Evolutionary conservation across 1,284 basidiomycete genomes (phyloP), one percentile per base, ranked within the genome.

Genomic region (Ustilago nuda): DNA sequence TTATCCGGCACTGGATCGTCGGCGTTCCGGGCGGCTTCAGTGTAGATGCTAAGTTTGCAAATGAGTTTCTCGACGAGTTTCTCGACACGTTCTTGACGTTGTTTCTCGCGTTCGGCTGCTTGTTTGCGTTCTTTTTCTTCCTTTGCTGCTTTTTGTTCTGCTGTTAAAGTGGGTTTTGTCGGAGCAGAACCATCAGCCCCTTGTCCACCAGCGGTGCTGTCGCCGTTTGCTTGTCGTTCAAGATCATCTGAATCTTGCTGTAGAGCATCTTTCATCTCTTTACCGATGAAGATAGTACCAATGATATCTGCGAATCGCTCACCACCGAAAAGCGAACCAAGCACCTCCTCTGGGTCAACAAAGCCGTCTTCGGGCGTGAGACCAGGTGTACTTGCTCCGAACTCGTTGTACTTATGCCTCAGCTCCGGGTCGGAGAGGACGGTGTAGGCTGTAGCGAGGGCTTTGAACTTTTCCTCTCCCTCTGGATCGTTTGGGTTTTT

Each of bases 201-300:
- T 6, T 36, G 23, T 0, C 23, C 23, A 27, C 23, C 56, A 1
- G 51, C 33, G 17, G 51, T 56, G 30, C 41, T 61, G 5, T 76
- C 72, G 13, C 65, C 70, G 27, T 77, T 74, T 5, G 81, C 81
- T 39, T 84, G 74, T 2, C 72, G 64, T 55, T 84, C 81, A 12
- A 85, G 72, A 11, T 89, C 91, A 61, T 92, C 91, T 56, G 93
- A 93, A 17, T 94, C 95, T 82, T 96, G 93, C 84, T 99, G 95
- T 83, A 99, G 88, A 6, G 95, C 95, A 7, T 94, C 91, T 88
- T 99, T 99, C 97, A 99, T 98, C 82, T 99, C 96, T 80, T 91
- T 91, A 37, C 94, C 95, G 79, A 94, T 88, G 61, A 92, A 92
- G 79, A 94, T 92, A 61, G 91, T 89, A 11, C 93, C 92, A 78